Base-by-base conservation (phyloP, 164 flowering plant species). In the Tetracentron sinense region DNA sequence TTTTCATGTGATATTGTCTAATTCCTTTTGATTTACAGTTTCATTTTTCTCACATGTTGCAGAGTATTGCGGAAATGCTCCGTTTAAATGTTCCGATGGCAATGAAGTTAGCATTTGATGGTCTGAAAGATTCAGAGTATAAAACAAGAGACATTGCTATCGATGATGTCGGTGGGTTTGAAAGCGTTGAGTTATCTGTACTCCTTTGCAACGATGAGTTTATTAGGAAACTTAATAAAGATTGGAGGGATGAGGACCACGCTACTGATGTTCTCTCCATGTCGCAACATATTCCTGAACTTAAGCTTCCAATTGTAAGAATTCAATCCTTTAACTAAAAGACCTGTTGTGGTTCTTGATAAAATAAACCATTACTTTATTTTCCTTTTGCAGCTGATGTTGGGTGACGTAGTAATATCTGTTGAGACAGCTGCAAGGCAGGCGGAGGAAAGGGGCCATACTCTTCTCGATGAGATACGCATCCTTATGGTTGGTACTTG, bases 221-320 rank as follows among this genome's bases (percentile, higher is more conserved):
- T 65, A 92, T 95, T 68, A 72, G 84, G 26, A 76, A 88, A 49
- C 92, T 95, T 23, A 95, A 95, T 60, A 89, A 84, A 70, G 96
- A 92, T 28, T 95, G 99, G 99, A 85, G 99, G 72, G 89, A 83
- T 64, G 99, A 89, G 71, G 96, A 92, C 66, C 92, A 83, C 69
- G 83, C 99, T 17, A 95, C 99, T 35, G 97, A 95, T 85, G 99
- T 95, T 61, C 97, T 95, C 42, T 95, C 99, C 55, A 84, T 95
- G 96, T 89, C 99, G 15, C 89, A 90, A 61, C 99, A 92, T 77
- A 75, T 88, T 48, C 88, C 96, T 23, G 92, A 71, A 58, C 84
- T 95, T 62, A 71, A 85, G 59, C 85, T 92, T 69, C 97, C 96
- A 42, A 79, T 92, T 66, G 99, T 95, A 81, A 80, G 94, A 54